Conservation (phyloP, 306 rosid genomes). For the Gastrolobium bilobum region DNA sequence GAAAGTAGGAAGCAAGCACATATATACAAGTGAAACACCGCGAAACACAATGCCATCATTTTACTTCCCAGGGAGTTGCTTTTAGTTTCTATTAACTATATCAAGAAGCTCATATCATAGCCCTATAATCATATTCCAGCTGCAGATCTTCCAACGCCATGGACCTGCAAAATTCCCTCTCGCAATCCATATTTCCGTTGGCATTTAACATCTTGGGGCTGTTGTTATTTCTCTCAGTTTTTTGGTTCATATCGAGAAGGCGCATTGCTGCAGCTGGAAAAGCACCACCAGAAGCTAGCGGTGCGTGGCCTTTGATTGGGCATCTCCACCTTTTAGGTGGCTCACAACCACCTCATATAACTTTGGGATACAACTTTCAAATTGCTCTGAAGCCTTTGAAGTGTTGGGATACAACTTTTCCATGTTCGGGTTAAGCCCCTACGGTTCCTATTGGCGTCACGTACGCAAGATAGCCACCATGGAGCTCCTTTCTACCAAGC, state of each 20-base stretch:
- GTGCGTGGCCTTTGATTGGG: conserved; percentile 57
- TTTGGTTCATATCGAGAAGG: background rate
- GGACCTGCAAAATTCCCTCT: background rate
- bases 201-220: background rate
- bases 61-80: too few relatives aligned
- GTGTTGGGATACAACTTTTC: conserved; percentile 42
- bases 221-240: background rate
- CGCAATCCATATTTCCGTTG: background rate
- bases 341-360: conserved; percentile 13
- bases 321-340: conserved; percentile 51
- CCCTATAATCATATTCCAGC: too few relatives aligned
- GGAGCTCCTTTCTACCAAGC: conserved; percentile 41
- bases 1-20: too few relatives aligned
- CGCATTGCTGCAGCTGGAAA: background rate
- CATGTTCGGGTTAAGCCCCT: conserved; percentile 48
- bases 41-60: too few relatives aligned
- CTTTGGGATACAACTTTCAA: conserved; percentile 20
- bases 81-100: too few relatives aligned
- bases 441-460: conserved; percentile 60
- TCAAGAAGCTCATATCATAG: too few relatives aligned
- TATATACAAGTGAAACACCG: too few relatives aligned
- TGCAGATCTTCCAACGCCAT: background rate
- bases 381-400: conserved; percentile 43
- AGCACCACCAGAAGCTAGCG: conserved; percentile 49
- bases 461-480: conserved; percentile 50